Base-by-base conservation (phyloP, 2,329 filamentous ascomycete species). In the Fusarium tupiense region DNA sequence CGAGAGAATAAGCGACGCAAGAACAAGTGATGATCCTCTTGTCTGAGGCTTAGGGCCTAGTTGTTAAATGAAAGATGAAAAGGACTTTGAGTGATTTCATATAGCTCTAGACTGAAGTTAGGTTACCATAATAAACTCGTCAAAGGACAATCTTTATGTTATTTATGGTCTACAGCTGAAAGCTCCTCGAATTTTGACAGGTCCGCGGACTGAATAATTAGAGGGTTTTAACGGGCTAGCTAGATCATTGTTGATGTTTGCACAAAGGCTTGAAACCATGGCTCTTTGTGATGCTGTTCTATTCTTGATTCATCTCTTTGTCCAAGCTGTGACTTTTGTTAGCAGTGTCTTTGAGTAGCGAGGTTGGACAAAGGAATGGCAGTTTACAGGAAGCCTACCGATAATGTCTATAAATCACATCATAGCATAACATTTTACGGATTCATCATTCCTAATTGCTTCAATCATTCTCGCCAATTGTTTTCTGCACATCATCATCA, bases 1-100 rank as follows among this genome's bases (percentile, higher is more conserved):
- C 75, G 84, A 54, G 84, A 85, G 64, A 85, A 84, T 54, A 82
- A 59, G 20, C 40, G 41, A 4, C 56, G 11, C 7, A 37, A 20
- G 31, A 35, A 37, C 0, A 53, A 26, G 31, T 53, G 9, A 35
- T 49, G 4, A 0, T 2, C 9, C 7, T 19, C 0, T 46, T 37
- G 17, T 19, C 35, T 37, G 4, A 5, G 35, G 0, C 35, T 5
- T 10, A 10, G 4, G 16, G 17, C 35, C 35, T 35, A 35, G 2
- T 16, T 35, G 2, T 16, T 37, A 10, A 9, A 10, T 10, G 17
- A 19, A 8, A n/a, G n/a, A n/a, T n/a, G n/a, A n/a, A 19, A 37
- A 37, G 8, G 17, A 37, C 17, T 10, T 19, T 2, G 0, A 1
- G 35, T 19, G 3, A 9, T 19, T 9, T 4, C 1, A 12, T 1